Evolutionary conservation across 176 grass and related monocot species (phyloP).

Genomic region (Avena atlantica): DNA sequence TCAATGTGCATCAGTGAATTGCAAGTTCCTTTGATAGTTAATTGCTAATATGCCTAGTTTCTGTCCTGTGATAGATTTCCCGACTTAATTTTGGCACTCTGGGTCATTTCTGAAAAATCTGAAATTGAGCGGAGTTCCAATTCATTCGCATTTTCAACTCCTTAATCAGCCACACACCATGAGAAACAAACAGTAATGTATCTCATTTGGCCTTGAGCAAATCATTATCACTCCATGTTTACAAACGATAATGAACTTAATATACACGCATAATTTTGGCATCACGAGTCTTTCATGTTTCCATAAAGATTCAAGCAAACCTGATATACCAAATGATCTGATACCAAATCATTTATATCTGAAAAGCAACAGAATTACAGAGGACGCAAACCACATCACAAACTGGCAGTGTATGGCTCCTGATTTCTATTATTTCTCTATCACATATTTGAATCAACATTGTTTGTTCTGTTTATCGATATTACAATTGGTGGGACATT

Average conservation of each 20-base stretch:
- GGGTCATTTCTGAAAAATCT: not conserved
- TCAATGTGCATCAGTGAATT: not conserved
- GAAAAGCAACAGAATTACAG: not conserved
- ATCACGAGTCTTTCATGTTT: too few relatives aligned
- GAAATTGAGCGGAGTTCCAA: not conserved
- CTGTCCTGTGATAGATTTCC: not conserved
- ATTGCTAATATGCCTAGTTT: not conserved
- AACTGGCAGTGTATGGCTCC: not conserved
- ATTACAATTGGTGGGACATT: not conserved
- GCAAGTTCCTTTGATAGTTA: not conserved
- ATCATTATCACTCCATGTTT: not conserved
- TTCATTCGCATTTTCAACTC: not conserved
- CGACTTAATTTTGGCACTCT: not conserved
- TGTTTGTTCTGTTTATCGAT: not conserved
- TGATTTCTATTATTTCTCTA: constrained; percentile 15
- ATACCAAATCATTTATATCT: not conserved
- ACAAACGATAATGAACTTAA: not conserved
- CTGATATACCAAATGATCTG: not conserved
- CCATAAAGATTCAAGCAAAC: too few relatives aligned
- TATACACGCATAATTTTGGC: too few relatives aligned
- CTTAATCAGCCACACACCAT: too few relatives aligned
- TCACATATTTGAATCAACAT: not conserved
- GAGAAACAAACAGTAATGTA: too few relatives aligned
- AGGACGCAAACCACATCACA: not conserved
- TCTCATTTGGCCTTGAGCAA: not conserved